Percentiles rank a stretch among this genome's conserved stretches.
phyloP scores from a whole-genome alignment of 2,329 filamentous ascomycete genomes.

The Neofusicoccum kwambonambiense region DNA sequence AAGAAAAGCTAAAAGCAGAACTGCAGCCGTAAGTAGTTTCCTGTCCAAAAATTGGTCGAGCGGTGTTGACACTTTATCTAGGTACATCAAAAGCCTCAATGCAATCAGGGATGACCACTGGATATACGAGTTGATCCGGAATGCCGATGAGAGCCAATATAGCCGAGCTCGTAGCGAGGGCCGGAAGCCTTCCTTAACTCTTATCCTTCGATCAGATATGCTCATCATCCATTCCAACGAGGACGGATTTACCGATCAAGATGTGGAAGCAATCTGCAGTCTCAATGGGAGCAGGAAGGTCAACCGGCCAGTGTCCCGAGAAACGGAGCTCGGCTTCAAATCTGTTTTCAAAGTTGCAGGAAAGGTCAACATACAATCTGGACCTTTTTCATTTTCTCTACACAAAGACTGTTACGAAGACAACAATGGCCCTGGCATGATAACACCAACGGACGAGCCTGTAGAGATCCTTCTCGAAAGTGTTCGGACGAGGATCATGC shows the following conservation, averaged over 20 bases:
- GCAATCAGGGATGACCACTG: conserved; percentile 25
- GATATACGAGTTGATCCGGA: conserved; percentile 39
- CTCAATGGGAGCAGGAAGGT: conserved; percentile 47
- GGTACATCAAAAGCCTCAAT: background rate
- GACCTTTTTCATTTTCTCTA: conserved; percentile 39
- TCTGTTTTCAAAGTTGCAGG: conserved; percentile 36
- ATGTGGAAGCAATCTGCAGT: conserved; percentile 49
- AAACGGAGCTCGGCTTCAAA: conserved; percentile 40
- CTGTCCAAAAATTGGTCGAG: background rate
- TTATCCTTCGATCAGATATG: conserved; percentile 23
- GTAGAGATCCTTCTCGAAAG: conserved; percentile 13
- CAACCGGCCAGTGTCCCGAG: conserved; percentile 28
- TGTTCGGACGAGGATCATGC: conserved; percentile 24
- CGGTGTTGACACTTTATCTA: background rate
- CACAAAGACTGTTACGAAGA: conserved; percentile 27
- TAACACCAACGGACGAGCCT: conserved; percentile 41
- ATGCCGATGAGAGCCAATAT: conserved; percentile 45
- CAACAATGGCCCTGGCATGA: conserved; percentile 53
- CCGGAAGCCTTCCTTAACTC: conserved; percentile 24
- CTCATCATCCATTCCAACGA: conserved; percentile 39
- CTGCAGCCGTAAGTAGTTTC: background rate
- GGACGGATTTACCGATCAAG: conserved; percentile 22
- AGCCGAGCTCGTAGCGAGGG: background rate
- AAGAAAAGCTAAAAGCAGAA: background rate
- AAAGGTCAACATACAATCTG: conserved; percentile 42